Evolutionary conservation across 305 asterid species (phyloP).

Genomic region (Plantago coronopus): DNA sequence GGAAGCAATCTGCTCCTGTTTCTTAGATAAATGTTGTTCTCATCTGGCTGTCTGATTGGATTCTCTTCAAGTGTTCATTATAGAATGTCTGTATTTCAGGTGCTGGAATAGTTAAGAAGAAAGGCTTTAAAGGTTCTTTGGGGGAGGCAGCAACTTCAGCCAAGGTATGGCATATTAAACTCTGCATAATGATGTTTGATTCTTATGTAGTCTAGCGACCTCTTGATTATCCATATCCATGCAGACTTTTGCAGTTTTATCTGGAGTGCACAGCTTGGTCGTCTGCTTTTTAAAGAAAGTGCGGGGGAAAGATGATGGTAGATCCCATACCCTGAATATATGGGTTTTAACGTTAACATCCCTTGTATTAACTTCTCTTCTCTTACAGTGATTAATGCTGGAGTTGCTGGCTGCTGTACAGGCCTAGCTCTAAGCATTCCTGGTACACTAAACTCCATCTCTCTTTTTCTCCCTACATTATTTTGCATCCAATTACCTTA

Average conservation of each 20-base stretch:
- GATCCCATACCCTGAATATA: constrained; percentile 12
- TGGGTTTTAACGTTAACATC: neutral
- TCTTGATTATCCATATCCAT: constrained; percentile 20
- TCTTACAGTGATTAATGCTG: constrained; percentile 69
- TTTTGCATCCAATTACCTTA: neutral
- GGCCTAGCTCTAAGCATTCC: constrained; percentile 92
- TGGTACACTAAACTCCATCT: constrained; percentile 34
- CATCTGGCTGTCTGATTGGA: constrained; percentile 7
- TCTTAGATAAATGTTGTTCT: neutral
- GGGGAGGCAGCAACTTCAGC: constrained; percentile 85
- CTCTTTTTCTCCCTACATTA: neutral
- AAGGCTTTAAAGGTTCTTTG: constrained; percentile 76
- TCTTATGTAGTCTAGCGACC: neutral
- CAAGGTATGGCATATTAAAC: constrained; percentile 41
- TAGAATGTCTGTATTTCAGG: constrained; percentile 36
- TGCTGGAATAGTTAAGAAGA: constrained; percentile 61
- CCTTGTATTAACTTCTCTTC: constrained; percentile 16
- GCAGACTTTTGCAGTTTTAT: constrained; percentile 78
- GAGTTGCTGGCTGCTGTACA: constrained; percentile 94
- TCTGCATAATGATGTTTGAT: neutral
- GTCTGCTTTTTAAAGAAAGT: constrained; percentile 75
- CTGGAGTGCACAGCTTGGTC: constrained; percentile 87
- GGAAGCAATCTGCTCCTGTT: neutral
- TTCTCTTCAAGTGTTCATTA: neutral
- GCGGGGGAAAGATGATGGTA: constrained; percentile 95